A percentile compares a stretch with the other conserved stretches of the same genome.
Conservation (phyloP, 805 yeast genomes). For the Ogataea angusta region DNA sequence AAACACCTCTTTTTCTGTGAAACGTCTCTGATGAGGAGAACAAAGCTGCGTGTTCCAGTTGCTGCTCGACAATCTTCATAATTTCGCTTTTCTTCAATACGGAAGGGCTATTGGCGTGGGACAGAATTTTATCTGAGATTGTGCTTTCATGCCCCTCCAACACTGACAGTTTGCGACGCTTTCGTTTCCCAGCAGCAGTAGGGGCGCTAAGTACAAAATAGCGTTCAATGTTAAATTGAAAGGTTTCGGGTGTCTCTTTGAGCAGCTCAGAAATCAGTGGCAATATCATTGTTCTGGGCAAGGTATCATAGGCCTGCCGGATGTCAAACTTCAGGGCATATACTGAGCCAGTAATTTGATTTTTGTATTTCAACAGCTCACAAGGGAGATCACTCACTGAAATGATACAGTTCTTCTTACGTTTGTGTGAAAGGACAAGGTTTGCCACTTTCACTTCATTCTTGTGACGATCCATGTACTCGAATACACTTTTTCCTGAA, state of each 20-base stretch:
- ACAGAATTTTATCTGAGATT: neutral
- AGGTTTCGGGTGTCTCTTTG: conserved; percentile 15
- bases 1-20: conserved; percentile 64
- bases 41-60: conserved; percentile 50
- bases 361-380: conserved; percentile 38
- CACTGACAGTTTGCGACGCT: neutral
- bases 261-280: conserved; percentile 14
- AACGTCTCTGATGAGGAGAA: conserved; percentile 36
- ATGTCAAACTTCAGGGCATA: conserved; percentile 72
- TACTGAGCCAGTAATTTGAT: conserved; percentile 19
- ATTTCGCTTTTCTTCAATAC: conserved; percentile 42
- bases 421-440: conserved; percentile 30
- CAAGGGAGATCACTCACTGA: conserved; percentile 47
- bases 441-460: conserved; percentile 44
- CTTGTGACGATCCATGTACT: conserved; percentile 34
- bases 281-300: conserved; percentile 43
- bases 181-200: neutral
- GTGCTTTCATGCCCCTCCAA: conserved; percentile 1
- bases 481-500: conserved; percentile 31
- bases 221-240: neutral
- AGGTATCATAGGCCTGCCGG: conserved; percentile 69
- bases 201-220: neutral
- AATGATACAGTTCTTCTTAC: conserved; percentile 10
- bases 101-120: conserved; percentile 17
- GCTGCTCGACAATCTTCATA: conserved; percentile 43